phyloP scores from a whole-genome alignment of 352 stramenopile species.

The Phytophthora brassicae region DNA sequence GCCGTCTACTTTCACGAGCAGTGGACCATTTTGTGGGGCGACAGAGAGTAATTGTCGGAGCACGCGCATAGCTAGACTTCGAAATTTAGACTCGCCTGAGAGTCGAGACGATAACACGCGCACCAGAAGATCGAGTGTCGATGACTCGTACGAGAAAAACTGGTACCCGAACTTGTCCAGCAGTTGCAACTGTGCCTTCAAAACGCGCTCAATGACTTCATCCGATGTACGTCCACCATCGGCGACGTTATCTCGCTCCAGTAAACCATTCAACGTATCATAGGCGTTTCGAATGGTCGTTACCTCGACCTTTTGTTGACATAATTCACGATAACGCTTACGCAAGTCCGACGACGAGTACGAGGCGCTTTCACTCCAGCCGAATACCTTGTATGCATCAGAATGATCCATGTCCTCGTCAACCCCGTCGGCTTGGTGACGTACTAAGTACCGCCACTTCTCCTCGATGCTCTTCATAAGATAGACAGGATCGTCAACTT shows the following conservation, averaged over 20 bases:
- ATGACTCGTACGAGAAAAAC: constrained; percentile 78
- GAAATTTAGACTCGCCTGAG: constrained; percentile 21
- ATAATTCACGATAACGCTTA: constrained; percentile 66
- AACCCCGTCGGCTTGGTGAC: constrained; percentile 47
- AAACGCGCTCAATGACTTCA: constrained; percentile 72
- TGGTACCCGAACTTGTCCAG: constrained; percentile 76
- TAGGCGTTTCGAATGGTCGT: constrained; percentile 59
- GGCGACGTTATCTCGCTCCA: constrained; percentile 55
- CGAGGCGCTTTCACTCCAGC: constrained; percentile 47
- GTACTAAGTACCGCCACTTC: constrained; percentile 64
- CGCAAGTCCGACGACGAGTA: constrained; percentile 60
- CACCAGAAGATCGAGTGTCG: constrained; percentile 62
- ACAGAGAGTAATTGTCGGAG: constrained; percentile 40
- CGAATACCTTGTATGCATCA: constrained; percentile 66
- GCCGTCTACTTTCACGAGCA: constrained; percentile 43
- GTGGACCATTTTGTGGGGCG: constrained; percentile 53
- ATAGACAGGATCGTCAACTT: constrained; percentile 74
- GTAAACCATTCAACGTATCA: constrained; percentile 49
- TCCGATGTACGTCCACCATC: constrained; percentile 56
- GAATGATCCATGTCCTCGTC: constrained; percentile 48
- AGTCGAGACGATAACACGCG: constrained; percentile 24
- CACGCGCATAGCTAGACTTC: constrained; percentile 36
- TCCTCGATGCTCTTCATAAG: constrained; percentile 80
- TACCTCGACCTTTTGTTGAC: constrained; percentile 44
- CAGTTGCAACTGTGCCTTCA: constrained; percentile 64